phyloP scores from a whole-genome alignment of 169 alveolate species.

The Theileria annulata region DNA sequence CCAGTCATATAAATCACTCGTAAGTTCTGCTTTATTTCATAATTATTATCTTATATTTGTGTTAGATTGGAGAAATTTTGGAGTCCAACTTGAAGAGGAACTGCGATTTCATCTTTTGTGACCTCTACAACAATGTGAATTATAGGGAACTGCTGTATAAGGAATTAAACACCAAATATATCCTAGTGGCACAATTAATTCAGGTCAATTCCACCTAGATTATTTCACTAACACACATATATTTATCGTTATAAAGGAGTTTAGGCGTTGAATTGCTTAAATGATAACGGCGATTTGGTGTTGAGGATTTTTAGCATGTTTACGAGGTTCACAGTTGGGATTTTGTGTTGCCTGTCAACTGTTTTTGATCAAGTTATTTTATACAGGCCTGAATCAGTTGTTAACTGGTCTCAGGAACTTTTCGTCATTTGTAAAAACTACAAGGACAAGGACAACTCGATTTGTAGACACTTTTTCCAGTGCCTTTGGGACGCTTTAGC shows the following conservation, averaged over 20 bases:
- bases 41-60: not conserved
- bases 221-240: not conserved
- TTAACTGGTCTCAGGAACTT: conserved; percentile 63
- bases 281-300: conserved; percentile 68
- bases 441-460: conserved; percentile 65
- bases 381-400: conserved; percentile 67
- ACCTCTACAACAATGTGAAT: not conserved
- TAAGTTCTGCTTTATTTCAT: not conserved
- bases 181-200: conserved; percentile 54
- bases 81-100: conserved; percentile 31
- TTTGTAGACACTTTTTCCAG: conserved; percentile 72
- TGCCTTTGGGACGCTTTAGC: conserved; percentile 76
- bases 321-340: conserved; percentile 72
- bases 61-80: conserved; percentile 19
- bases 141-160: conserved; percentile 46
- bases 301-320: conserved; percentile 50
- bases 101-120: conserved; percentile 60
- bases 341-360: conserved; percentile 57
- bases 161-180: conserved; percentile 37
- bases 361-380: conserved; percentile 70
- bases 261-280: conserved; percentile 66
- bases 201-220: conserved; percentile 43
- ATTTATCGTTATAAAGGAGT: not conserved
- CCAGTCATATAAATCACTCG: conserved; percentile 34
- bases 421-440: conserved; percentile 66